Percentiles rank a stretch among this genome's conserved stretches.
These are phyloP conservation scores for Isochrysis galbana DNA, from an alignment of 78 protist species.

Conservation along the genomic window DNA sequence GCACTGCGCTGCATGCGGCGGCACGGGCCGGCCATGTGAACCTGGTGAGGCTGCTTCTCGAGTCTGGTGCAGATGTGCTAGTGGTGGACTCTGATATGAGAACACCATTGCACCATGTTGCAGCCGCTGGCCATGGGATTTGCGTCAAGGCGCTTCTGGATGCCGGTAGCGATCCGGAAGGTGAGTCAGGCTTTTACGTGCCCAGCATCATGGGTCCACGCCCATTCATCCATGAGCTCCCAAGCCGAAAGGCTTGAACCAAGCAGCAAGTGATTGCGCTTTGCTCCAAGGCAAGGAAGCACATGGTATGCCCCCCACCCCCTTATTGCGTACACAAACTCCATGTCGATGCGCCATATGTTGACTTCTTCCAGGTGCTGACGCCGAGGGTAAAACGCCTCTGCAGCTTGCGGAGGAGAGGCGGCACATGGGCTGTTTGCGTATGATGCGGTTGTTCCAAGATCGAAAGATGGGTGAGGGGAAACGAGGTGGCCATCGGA, in stretches of 20 bases:
- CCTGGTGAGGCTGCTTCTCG: neutral
- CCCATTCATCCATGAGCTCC: too few relatives aligned
- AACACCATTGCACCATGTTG: neutral
- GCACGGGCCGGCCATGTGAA: neutral
- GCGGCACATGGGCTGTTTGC: neutral
- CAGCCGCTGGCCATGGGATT: neutral
- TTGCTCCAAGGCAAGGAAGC: too few relatives aligned
- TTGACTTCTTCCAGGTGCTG: too few relatives aligned
- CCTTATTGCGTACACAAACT: too few relatives aligned
- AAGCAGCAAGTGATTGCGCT: too few relatives aligned
- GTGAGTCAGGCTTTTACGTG: too few relatives aligned
- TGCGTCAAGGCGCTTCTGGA: constrained; percentile 9
- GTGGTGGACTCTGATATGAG: neutral
- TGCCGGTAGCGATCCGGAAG: neutral
- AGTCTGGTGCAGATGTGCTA: neutral
- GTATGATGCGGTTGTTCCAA: neutral
- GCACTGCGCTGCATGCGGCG: neutral
- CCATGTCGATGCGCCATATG: too few relatives aligned
- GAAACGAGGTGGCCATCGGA: too few relatives aligned
- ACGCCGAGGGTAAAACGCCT: neutral
- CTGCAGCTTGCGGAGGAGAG: neutral
- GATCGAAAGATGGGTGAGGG: neutral
- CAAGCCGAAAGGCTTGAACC: too few relatives aligned
- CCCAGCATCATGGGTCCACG: too few relatives aligned
- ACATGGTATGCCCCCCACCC: too few relatives aligned